Evolutionary conservation across 257 asterid species (phyloP), one percentile per base, ranked within the genome.

Genomic region (Gentiana straminea): DNA sequence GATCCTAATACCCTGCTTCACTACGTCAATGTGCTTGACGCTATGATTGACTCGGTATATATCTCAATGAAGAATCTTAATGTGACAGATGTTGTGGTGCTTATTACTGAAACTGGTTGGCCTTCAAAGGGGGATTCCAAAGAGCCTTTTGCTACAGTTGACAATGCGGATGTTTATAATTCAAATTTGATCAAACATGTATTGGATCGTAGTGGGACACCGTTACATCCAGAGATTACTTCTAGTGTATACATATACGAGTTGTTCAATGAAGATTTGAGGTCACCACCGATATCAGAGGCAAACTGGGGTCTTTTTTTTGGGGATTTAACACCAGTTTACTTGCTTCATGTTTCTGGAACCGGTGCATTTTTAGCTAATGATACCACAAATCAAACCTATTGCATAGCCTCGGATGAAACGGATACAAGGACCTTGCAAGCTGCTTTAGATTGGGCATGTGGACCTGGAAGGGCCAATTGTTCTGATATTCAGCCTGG

Each of bases 401-500:
- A 81, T 61, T 92, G 99, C 67, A 66, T 92, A 39, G 91, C 86
- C 33, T 53, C 63, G 60, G 95, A 83, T 56, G 99, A 80, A 32
- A 24, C 79, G 8, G 99, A 92, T 75, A 41, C 47, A 12, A 83
- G 67, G 73, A 86, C 87, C 3, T 58, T 92, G 80, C 97, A 92
- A 74, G 65, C 99, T 34, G 97, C 99, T 13, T 76, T 88, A 68
- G 97, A 92, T 56, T 92, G 99, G 99, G 94, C 99, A 32, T 92
- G 99, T 65, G 99, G 99, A 35, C 94, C 94, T 1, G 99, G 99
- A 66, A 76, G 93, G 68, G 91, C 99, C 35, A 92, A 85, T 68
- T 92, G 99, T 69, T 78, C 95, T 2, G 95, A 88, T 63, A 81
- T 92, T 73, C 99, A 92, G 69, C 94, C 97, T 0, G 99, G 99